phyloP scores from a whole-genome alignment of 2,329 filamentous ascomycete genomes.

The Sporothrix brasiliensis region DNA sequence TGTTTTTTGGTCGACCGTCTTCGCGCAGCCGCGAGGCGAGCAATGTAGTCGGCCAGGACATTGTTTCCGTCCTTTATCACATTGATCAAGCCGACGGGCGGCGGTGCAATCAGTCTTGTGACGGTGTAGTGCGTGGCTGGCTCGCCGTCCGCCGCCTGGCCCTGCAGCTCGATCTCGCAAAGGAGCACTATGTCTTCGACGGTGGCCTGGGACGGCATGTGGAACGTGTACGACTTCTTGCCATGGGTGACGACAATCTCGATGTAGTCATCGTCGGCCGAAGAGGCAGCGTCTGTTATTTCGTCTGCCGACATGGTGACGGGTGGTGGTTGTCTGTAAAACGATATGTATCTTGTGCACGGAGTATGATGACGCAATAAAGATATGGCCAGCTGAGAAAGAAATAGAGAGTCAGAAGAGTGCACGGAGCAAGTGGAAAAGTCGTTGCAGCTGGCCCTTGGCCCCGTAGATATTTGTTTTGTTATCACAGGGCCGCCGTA shows the following conservation, averaged over 20 bases:
- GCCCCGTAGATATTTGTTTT: neutral
- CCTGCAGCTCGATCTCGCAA: slow-evolving; percentile 35
- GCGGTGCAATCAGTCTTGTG: slow-evolving; percentile 40
- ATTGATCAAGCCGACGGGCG: slow-evolving; percentile 39
- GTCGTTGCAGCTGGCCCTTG: neutral
- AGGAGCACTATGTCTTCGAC: slow-evolving; percentile 38
- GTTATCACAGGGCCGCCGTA: neutral
- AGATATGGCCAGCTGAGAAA: neutral
- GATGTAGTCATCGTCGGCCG: slow-evolving; percentile 18
- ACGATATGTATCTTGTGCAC: neutral
- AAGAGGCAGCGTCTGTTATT: neutral
- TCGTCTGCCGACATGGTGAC: neutral
- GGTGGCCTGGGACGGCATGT: slow-evolving; percentile 34
- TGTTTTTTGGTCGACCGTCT: neutral
- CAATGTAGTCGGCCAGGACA: slow-evolving; percentile 37
- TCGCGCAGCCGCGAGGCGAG: slow-evolving; percentile 15
- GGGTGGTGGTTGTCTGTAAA: neutral
- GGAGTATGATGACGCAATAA: slow-evolving; percentile 13
- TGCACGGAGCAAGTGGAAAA: neutral
- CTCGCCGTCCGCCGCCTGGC: neutral
- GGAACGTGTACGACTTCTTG: slow-evolving; percentile 35
- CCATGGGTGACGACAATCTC: slow-evolving; percentile 36
- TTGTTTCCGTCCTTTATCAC: slow-evolving; percentile 37
- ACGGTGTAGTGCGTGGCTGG: slow-evolving; percentile 36
- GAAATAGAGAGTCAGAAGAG: neutral